Evolutionary conservation across 495 filamentous ascomycete species (phyloP), one percentile per base, ranked within the genome.

Genomic region (Penicillium mononematosum): DNA sequence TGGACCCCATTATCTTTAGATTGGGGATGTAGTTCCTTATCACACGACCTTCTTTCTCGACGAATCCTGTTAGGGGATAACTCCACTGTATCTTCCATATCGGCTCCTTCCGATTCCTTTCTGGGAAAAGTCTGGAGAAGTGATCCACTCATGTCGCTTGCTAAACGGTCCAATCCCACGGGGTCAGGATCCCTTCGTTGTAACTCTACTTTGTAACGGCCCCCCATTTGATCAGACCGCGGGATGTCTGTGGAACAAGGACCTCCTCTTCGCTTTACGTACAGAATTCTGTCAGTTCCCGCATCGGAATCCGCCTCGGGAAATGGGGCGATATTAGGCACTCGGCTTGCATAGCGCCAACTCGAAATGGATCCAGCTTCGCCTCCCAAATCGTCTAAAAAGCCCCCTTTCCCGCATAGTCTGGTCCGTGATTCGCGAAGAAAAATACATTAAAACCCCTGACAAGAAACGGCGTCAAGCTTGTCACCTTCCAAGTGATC

Each of bases 121-220:
- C n/a, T 8, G 16, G 56, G 46, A 42, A 49, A 29, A 45, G 50
- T 50, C 60, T 47, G 57, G 58, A 43, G 59, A 55, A 32, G n/a
- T 42, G 17, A 46, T 58, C 58, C 24, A 42, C 39, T n/a, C 9
- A 9, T 9, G n/a, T 48, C 45, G 45, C 36, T 24, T 17, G 24
- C 11, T 11, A 36, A 39, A 32, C 53, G 36, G 45, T 46, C 38
- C 54, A 57, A 54, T 45, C 53, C 54, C 12, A 47, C 34, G 42
- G 17, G 10, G 38, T 2, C 34, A 27, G 12, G 42, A 29, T 19
- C 27, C 44, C 14, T n/a, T 39, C 49, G 44, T 14, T 65, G 44
- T 49, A 34, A 65, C 62, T 53, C 56, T 54, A 36, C n/a, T 52
- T 36, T 16, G 59, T 49, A 62, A 65, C 55, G 45, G 47, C 46